Evolutionary conservation across 257 asterid species (phyloP).

Genomic region (Prunella vulgaris): DNA sequence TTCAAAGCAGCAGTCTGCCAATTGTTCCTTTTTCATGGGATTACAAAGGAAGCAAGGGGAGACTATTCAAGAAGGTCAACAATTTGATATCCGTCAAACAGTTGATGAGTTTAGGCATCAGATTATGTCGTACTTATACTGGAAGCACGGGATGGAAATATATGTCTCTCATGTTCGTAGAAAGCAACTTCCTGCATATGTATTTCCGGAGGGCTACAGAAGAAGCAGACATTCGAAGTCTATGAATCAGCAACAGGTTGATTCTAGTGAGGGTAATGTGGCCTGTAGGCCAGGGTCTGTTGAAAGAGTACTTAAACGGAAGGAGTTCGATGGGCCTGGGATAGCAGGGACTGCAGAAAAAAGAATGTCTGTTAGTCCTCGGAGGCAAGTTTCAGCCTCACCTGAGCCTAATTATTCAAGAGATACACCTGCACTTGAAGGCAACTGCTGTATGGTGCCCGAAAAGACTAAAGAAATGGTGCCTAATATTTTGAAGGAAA

Average conservation of each 20-base stretch:
- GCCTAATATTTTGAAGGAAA: conserved; percentile 6
- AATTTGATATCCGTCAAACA: conserved; percentile 87
- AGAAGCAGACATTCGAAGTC: conserved; percentile 52
- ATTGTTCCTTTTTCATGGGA: conserved; percentile 85
- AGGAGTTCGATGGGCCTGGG: conserved; percentile 41
- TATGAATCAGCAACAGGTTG: conserved; percentile 37
- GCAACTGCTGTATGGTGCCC: conserved; percentile 22
- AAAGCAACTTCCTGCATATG: conserved; percentile 82
- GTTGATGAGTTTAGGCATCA: conserved; percentile 92
- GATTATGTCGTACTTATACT: conserved; percentile 59
- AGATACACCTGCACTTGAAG: conserved; percentile 27
- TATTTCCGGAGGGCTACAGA: conserved; percentile 74
- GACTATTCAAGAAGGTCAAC: conserved; percentile 81
- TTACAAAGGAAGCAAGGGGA: conserved; percentile 86
- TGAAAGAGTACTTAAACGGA: conserved; percentile 51
- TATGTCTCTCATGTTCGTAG: conserved; percentile 84
- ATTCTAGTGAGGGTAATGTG: conserved; percentile 35
- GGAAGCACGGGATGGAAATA: conserved; percentile 96
- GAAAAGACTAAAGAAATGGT: conserved; percentile 17
- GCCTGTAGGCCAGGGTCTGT: conserved; percentile 38
- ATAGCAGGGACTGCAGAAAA: conserved; percentile 44
- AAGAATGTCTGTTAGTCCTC: conserved; percentile 55
- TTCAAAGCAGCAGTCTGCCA: conserved; percentile 67
- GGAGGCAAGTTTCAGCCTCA: conserved; percentile 45
- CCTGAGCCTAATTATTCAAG: conserved; percentile 51